Conservation (phyloP, 1,284 basidiomycete genomes). For the Leccinum fuscescens region DNA sequence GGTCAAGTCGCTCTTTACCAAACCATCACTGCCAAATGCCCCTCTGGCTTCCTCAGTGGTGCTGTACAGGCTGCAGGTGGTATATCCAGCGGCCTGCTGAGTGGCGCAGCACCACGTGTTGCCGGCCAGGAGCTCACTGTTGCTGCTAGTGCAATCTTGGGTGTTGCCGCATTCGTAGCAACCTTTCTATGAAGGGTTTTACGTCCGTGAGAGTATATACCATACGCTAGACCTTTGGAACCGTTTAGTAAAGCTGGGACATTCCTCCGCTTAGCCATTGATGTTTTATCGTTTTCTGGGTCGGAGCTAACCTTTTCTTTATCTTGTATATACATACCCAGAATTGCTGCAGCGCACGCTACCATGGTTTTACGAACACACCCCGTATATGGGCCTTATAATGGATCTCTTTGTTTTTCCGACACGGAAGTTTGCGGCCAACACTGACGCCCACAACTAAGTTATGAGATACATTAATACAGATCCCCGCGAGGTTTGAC, state of each 20-base stretch:
- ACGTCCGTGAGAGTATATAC: slow-evolving; percentile 19
- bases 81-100: slow-evolving; percentile 40
- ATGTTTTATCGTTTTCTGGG: slow-evolving; percentile 14
- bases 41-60: slow-evolving; percentile 59
- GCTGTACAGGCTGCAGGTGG: slow-evolving; percentile 69
- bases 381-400: background rate
- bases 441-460: background rate
- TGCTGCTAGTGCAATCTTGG: slow-evolving; percentile 25
- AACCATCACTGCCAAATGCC: slow-evolving; percentile 57
- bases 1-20: slow-evolving; percentile 65
- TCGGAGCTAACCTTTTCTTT: slow-evolving; percentile 10
- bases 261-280: slow-evolving; percentile 13
- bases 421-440: slow-evolving; percentile 3
- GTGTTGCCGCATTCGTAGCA: slow-evolving; percentile 26
- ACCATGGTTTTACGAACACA: slow-evolving; percentile 3
- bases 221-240: slow-evolving; percentile 14
- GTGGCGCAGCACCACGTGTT: slow-evolving; percentile 27
- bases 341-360: slow-evolving; percentile 9
- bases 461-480: slow-evolving; percentile 7
- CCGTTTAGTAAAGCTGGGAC: slow-evolving; percentile 26
- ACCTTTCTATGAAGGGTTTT: slow-evolving; percentile 16
- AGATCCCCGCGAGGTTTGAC: background rate
- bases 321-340: slow-evolving; percentile 21
- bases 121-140: slow-evolving; percentile 26
- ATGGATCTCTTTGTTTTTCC: slow-evolving; percentile 8